Base-by-base conservation (phyloP, 805 yeast species). In the Ogataea allantospora region DNA sequence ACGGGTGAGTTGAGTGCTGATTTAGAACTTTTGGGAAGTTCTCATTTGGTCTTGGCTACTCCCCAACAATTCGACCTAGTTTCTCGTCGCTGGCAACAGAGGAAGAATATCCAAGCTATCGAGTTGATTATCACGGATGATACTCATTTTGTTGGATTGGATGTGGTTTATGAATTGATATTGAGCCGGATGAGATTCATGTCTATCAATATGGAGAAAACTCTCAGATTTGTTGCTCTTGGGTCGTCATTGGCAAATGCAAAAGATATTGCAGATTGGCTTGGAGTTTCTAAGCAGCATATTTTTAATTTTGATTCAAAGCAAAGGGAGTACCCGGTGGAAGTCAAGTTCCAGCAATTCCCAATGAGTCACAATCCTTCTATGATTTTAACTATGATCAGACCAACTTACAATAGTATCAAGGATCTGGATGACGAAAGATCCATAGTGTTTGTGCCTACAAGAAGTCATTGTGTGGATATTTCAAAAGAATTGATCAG, bases 231-330 rank as follows among this genome's bases (percentile, higher is more conserved):
- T 17, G 74, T 91, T n/a, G 89, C 78, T 0, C 63, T 91, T 16
- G 70, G 85, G 0, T 69, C 78, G 1, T 77, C 95, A 2, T 57
- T 91, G 26, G 78, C 93, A 0, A 84, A 81, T 53, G 85, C 83
- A 3, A 70, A 77, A 35, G 96, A 87, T 47, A 61, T 89, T 41
- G 91, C 85, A 1, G 86, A 82, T 37, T 93, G 98, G 96, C 60
- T 93, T 19, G 95, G 93, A 2, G 80, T 83, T 17, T 50, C 71
- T 1, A 81, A 78, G 50, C 65, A 60, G 14, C 68, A 77, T 33
- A 68, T 80, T 5, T 87, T 70, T 65, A 88, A 88, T 51, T 88
- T 83, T 55, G 71, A 78, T 12, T 80, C 95, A 0, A 65, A 65
- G 33, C 81, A 78, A 29, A 67, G 91, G 40, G 63, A 67, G 7